These are phyloP conservation scores for Candida pseudoviswanathii DNA, from an alignment of 1,139 yeast genomes.

Conservation along the genomic window DNA sequence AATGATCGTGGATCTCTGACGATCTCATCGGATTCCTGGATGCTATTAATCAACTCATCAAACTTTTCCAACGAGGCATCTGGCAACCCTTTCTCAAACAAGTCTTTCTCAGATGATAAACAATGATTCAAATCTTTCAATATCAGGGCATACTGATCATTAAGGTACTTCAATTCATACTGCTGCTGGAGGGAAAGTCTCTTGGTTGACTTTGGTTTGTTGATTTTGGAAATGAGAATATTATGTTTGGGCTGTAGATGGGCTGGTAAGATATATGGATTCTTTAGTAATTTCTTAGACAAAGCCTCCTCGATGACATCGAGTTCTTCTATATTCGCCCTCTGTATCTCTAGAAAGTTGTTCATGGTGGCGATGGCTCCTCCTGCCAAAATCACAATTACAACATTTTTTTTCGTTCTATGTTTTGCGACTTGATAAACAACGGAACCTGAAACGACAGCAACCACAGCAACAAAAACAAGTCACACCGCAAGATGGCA, in stretches of 20 bases:
- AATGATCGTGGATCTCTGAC: constrained; percentile 35
- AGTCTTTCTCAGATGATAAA: constrained; percentile 18
- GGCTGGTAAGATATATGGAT: constrained; percentile 26
- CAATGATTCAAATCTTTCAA: constrained; percentile 10
- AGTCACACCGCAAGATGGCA: constrained; percentile 3
- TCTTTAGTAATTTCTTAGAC: constrained; percentile 32
- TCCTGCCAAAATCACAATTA: neutral
- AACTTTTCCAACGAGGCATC: constrained; percentile 40
- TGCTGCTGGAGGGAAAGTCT: constrained; percentile 57
- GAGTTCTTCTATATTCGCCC: constrained; percentile 40
- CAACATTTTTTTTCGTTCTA: neutral
- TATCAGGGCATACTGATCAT: constrained; percentile 43
- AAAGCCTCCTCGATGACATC: constrained; percentile 38
- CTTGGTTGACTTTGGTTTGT: constrained; percentile 21
- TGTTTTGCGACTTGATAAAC: neutral
- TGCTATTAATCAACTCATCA: constrained; percentile 37
- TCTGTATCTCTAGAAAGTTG: constrained; percentile 36
- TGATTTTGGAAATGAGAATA: constrained; percentile 13
- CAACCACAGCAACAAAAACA: constrained; percentile 1
- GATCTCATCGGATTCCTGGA: constrained; percentile 20
- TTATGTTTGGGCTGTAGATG: constrained; percentile 11
- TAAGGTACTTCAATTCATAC: constrained; percentile 64
- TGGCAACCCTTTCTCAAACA: constrained; percentile 24
- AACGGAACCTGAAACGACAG: neutral
- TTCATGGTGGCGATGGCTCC: constrained; percentile 22